A percentile compares a stretch with the other conserved stretches of the same genome.
These are phyloP conservation scores for Daldinia sp. DNA, from an alignment of 2,329 filamentous ascomycete species.

Conservation along the genomic window DNA sequence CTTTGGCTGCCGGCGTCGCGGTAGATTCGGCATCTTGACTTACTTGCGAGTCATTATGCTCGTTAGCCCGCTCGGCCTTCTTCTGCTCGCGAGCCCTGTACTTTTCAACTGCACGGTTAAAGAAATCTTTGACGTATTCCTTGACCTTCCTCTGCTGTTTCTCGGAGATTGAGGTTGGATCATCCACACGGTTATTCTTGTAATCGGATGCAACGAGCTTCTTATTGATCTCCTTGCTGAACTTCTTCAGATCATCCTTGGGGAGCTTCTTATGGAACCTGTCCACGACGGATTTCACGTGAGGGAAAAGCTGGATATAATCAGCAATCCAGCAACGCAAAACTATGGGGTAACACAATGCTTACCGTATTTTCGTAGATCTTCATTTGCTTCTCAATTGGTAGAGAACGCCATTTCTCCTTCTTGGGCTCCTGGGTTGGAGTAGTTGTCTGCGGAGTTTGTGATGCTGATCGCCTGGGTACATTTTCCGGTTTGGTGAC, in stretches of 20 bases:
- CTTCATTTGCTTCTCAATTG: conserved; percentile 91
- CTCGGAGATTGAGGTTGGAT: conserved; percentile 79
- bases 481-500: conserved; percentile 77
- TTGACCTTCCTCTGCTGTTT: conserved; percentile 87
- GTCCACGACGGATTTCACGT: conserved; percentile 86
- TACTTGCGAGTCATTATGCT: conserved; percentile 45
- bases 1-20: conserved; percentile 45
- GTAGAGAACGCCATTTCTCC: conserved; percentile 77
- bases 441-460: conserved; percentile 71
- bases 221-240: conserved; percentile 79
- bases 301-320: conserved; percentile 76
- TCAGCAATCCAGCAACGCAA: conserved; percentile 40
- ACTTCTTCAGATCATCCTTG: conserved; percentile 77
- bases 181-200: conserved; percentile 86
- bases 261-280: conserved; percentile 89
- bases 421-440: conserved; percentile 69
- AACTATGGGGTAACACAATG: conserved; percentile 33
- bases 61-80: conserved; percentile 61
- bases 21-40: conserved; percentile 42
- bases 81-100: conserved; percentile 75
- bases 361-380: conserved; percentile 93
- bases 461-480: conserved; percentile 66
- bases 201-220: conserved; percentile 93
- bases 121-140: conserved; percentile 84
- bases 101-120: conserved; percentile 87